Conservation (phyloP, 352 stramenopile species). For the Globisporangium ultimum region DNA sequence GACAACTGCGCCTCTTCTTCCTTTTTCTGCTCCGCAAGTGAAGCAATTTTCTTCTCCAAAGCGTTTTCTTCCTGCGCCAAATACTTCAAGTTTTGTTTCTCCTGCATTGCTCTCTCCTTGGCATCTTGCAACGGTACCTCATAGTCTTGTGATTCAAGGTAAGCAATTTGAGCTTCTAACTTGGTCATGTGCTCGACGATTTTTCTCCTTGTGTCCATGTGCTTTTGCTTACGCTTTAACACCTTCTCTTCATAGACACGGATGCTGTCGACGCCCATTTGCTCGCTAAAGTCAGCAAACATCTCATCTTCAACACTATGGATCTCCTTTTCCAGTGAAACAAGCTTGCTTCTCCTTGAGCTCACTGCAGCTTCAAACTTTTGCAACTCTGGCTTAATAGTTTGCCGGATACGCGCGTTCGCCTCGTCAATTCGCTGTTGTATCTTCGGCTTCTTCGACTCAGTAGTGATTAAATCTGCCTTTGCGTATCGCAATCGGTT, state of each 20-base stretch:
- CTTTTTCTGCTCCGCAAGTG: conserved; percentile 79
- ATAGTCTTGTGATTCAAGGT: conserved; percentile 67
- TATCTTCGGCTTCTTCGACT: conserved; percentile 69
- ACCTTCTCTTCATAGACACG: conserved; percentile 93
- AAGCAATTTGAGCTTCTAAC: conserved; percentile 73
- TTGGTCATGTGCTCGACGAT: conserved; percentile 83
- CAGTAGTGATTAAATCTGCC: conserved; percentile 67
- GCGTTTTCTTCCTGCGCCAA: conserved; percentile 47
- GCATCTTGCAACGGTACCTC: conserved; percentile 39
- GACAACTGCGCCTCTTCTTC: conserved; percentile 40
- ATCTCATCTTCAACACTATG: conserved; percentile 80
- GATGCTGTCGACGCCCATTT: conserved; percentile 78
- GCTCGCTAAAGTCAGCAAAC: conserved; percentile 79
- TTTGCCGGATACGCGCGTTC: conserved; percentile 39
- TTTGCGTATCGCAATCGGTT: conserved; percentile 76
- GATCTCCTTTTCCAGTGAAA: conserved; percentile 55
- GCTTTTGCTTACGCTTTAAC: conserved; percentile 76
- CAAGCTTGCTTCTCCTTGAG: conserved; percentile 43
- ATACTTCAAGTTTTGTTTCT: conserved; percentile 50
- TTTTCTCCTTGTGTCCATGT: conserved; percentile 65
- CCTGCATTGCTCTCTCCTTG: conserved; percentile 37
- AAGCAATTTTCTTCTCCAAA: conserved; percentile 39
- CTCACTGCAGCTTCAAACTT: conserved; percentile 53
- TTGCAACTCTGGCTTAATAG: conserved; percentile 57
- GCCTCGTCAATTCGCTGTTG: conserved; percentile 54